A percentile compares a stretch with the other conserved stretches of the same genome.
Evolutionary conservation across 2,329 filamentous ascomycete genomes (phyloP).

Genomic region (Stachybotrys chartarum): DNA sequence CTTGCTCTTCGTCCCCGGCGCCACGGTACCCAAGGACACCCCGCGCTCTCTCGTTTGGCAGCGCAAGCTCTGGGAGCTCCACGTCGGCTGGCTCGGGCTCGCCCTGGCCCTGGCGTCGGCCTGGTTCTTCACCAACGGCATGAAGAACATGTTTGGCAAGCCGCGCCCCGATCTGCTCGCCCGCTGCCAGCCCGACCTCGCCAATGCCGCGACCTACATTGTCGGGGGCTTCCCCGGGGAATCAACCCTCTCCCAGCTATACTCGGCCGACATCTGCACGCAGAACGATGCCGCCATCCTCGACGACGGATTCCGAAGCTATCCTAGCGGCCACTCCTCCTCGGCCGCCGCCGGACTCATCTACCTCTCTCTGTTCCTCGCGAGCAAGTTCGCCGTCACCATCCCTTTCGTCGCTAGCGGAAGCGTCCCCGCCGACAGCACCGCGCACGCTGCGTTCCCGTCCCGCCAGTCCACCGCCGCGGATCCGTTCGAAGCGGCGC

Average conservation of each 20-base stretch:
- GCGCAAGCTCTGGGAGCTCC: constrained; percentile 85
- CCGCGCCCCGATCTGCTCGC: constrained; percentile 76
- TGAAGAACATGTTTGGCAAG: constrained; percentile 71
- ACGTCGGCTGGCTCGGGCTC: constrained; percentile 78
- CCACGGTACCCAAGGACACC: constrained; percentile 55
- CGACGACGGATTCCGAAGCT: constrained; percentile 79
- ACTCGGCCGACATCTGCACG: constrained; percentile 69
- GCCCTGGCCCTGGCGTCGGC: constrained; percentile 63
- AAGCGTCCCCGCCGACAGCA: constrained; percentile 34
- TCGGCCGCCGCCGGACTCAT: constrained; percentile 72
- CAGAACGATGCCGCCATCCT: constrained; percentile 54
- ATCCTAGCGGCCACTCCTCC: constrained; percentile 49
- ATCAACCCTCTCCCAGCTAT: constrained; percentile 56
- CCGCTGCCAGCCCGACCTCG: constrained; percentile 70
- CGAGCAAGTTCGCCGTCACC: constrained; percentile 70
- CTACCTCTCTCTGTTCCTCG: constrained; percentile 82
- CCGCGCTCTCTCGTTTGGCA: constrained; percentile 63
- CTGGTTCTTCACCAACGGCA: constrained; percentile 75
- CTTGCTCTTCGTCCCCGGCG: constrained; percentile 65
- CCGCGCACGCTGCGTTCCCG: constrained; percentile 60
- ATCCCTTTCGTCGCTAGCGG: constrained; percentile 59
- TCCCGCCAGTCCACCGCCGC: constrained; percentile 51
- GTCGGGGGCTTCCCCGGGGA: constrained; percentile 54
- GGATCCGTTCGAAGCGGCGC: constrained; percentile 24
- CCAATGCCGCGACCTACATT: constrained; percentile 49